Percentiles rank a stretch among this genome's conserved stretches.
Evolutionary conservation across 257 asterid species (phyloP).

Genomic region (Nyctanthes arbortristis): DNA sequence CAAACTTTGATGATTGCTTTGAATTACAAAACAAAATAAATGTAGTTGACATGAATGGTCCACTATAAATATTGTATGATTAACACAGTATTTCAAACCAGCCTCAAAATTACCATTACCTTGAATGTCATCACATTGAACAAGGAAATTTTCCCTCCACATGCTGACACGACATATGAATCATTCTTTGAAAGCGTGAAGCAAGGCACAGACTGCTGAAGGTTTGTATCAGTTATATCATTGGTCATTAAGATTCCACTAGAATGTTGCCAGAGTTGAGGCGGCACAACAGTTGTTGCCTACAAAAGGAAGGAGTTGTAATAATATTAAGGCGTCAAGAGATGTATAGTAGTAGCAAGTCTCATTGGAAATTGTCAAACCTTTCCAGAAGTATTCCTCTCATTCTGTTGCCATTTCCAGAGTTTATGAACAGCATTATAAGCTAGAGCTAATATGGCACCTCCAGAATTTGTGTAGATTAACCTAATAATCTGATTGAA

Average conservation of each 20-base stretch:
- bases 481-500: constrained; percentile 55
- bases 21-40: neutral
- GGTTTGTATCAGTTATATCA: constrained; percentile 55
- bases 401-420: constrained; percentile 68
- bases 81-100: neutral
- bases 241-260: constrained; percentile 67
- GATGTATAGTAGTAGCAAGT: constrained; percentile 2
- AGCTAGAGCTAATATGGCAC: constrained; percentile 58
- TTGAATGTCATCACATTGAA: constrained; percentile 63
- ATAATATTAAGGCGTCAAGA: neutral
- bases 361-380: constrained; percentile 27
- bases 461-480: constrained; percentile 64
- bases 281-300: constrained; percentile 56
- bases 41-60: neutral
- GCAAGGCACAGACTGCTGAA: constrained; percentile 70
- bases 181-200: constrained; percentile 70
- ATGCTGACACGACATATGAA: constrained; percentile 66
- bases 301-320: constrained; percentile 16
- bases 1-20: neutral
- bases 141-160: constrained; percentile 71
- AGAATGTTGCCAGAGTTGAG: constrained; percentile 71
- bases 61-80: neutral
- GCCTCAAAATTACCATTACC: constrained; percentile 35
- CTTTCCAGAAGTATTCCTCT: constrained; percentile 49
- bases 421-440: constrained; percentile 66